Evolutionary conservation across 2,329 filamentous ascomycete species (phyloP).

Genomic region (Reticulascus tulasneorum): DNA sequence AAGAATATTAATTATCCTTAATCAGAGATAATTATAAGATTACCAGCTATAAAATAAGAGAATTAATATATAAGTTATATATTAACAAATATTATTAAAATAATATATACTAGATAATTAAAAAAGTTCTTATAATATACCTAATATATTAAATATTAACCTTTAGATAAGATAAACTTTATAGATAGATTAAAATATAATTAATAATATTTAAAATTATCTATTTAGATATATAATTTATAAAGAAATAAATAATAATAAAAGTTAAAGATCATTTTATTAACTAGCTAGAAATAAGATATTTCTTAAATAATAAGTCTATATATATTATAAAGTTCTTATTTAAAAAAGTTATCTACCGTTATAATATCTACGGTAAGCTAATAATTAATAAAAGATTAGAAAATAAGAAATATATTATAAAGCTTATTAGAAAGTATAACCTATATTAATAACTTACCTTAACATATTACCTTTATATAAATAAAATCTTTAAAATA

Average conservation of each 20-base stretch:
- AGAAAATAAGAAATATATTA: neutral
- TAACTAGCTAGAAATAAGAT: neutral
- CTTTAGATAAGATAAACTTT: no score
- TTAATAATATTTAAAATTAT: no score
- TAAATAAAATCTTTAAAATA: neutral
- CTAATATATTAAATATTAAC: no score
- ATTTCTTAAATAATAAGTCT: neutral
- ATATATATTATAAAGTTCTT: neutral
- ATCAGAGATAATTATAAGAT: neutral
- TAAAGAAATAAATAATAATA: neutral
- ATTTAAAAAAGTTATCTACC: neutral
- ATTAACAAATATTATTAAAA: neutral
- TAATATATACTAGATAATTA: no score
- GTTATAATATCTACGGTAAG: neutral
- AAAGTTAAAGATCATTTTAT: neutral
- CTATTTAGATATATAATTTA: neutral
- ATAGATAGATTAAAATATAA: no score
- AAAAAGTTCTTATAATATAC: no score
- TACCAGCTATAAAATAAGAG: neutral
- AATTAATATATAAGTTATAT: neutral
- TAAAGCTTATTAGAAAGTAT: neutral
- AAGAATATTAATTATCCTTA: no score
- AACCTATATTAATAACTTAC: neutral
- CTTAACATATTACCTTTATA: neutral
- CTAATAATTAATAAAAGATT: neutral